Conservation (phyloP, 768 basidiomycete genomes). For the Tricholoma sp. region DNA sequence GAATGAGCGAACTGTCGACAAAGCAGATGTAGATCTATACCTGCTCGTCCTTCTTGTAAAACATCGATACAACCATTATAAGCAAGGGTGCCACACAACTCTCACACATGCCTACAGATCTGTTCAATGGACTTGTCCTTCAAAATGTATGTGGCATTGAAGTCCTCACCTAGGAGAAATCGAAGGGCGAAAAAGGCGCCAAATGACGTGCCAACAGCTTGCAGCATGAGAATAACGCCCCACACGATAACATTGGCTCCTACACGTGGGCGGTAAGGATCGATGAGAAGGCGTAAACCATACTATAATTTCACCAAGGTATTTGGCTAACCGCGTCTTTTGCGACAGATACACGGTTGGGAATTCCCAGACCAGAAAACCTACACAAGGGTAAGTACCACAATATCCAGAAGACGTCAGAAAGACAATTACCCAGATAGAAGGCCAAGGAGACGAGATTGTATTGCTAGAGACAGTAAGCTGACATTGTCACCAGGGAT, state of each 20-base stretch:
- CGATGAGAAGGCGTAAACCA: no score
- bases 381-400: constrained; percentile 20
- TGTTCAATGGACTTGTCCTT: neutral
- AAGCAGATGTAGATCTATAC: constrained; percentile 14
- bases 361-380: constrained; percentile 58
- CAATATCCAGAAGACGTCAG: neutral
- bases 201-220: constrained; percentile 51
- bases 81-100: constrained; percentile 60
- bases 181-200: constrained; percentile 59
- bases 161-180: constrained; percentile 48
- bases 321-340: constrained; percentile 55
- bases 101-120: constrained; percentile 55
- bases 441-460: constrained; percentile 62
- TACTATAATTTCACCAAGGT: constrained; percentile 38
- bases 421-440: constrained; percentile 42
- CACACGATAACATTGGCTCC: constrained; percentile 57
- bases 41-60: constrained; percentile 67
- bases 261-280: constrained; percentile 6
- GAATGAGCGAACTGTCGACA: neutral
- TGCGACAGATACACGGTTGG: constrained; percentile 65
- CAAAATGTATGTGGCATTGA: neutral
- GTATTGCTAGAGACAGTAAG: constrained; percentile 38
- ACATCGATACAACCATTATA: constrained; percentile 61
- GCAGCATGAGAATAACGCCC: constrained; percentile 57
- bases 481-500: constrained; percentile 1